phyloP scores from a whole-genome alignment of 352 stramenopile species.

The Aphanomyces cochlioides region DNA sequence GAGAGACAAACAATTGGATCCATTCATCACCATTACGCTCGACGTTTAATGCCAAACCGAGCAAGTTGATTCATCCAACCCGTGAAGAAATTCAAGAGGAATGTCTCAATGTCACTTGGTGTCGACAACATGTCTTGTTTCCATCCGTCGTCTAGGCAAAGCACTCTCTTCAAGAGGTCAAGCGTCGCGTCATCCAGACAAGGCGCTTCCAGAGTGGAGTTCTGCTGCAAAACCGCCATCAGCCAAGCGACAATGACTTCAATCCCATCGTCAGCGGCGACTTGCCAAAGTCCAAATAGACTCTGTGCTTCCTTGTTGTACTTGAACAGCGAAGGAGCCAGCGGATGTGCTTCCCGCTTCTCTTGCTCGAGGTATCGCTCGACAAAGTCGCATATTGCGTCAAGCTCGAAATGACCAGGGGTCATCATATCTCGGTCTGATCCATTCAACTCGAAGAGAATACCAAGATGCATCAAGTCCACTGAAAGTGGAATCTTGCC shows the following conservation, averaged over 20 bases:
- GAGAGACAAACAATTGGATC: too few relatives aligned
- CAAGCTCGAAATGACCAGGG: slow-evolving; percentile 11
- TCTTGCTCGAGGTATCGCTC: neutral
- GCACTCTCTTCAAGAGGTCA: neutral
- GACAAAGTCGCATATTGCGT: slow-evolving; percentile 13
- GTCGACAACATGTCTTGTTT: neutral
- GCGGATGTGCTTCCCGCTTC: neutral
- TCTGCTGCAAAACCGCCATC: neutral
- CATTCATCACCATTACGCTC: neutral
- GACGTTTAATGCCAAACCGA: neutral
- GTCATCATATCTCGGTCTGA: neutral
- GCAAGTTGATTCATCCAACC: slow-evolving; percentile 13
- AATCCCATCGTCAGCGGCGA: slow-evolving; percentile 3
- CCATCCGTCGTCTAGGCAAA: slow-evolving; percentile 1
- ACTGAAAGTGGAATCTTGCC: neutral
- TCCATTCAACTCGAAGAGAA: slow-evolving; percentile 15
- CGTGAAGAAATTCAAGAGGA: neutral
- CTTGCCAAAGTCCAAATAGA: slow-evolving; percentile 10
- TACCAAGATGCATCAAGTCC: slow-evolving; percentile 19
- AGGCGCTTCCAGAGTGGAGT: neutral
- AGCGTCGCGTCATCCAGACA: neutral
- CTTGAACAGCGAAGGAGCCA: slow-evolving; percentile 5
- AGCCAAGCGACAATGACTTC: slow-evolving; percentile 8
- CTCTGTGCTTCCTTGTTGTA: slow-evolving; percentile 20
- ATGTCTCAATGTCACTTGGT: neutral